phyloP scores from a whole-genome alignment of 1,284 basidiomycete species.

The Cryptococcus wingfieldii region DNA sequence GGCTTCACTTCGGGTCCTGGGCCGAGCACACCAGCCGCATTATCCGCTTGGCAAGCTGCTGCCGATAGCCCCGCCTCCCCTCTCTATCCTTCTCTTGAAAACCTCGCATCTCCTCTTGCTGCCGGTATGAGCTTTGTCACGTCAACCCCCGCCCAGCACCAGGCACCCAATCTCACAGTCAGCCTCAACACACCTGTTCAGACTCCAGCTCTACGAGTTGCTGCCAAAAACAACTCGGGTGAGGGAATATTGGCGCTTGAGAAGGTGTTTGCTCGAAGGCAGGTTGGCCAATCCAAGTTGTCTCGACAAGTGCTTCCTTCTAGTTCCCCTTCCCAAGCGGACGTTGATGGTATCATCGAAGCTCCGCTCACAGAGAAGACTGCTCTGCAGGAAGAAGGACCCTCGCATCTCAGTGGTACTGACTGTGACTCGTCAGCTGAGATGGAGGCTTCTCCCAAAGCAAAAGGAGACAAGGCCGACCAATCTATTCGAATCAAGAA shows the following conservation, averaged over 20 bases:
- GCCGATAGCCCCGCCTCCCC: background rate
- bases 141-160: background rate
- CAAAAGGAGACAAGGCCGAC: conserved; percentile 1
- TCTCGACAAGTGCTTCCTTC: conserved; percentile 10
- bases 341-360: background rate
- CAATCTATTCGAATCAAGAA: conserved; percentile 8
- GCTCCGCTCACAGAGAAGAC: no score
- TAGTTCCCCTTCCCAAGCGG: background rate
- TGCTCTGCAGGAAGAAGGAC: no score
- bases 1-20: no score
- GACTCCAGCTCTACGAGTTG: background rate
- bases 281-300: conserved; percentile 3
- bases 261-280: background rate
- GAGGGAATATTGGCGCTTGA: background rate
- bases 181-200: background rate
- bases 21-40: no score
- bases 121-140: background rate
- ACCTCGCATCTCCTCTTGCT: background rate
- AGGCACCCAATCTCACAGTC: background rate
- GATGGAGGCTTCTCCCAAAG: background rate
- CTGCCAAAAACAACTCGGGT: background rate
- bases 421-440: no score
- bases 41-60: background rate
- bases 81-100: background rate
- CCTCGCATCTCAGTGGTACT: no score